Evolutionary conservation across 352 stramenopile genomes (phyloP).

Genomic region (Globisporangium paroecandrum): DNA sequence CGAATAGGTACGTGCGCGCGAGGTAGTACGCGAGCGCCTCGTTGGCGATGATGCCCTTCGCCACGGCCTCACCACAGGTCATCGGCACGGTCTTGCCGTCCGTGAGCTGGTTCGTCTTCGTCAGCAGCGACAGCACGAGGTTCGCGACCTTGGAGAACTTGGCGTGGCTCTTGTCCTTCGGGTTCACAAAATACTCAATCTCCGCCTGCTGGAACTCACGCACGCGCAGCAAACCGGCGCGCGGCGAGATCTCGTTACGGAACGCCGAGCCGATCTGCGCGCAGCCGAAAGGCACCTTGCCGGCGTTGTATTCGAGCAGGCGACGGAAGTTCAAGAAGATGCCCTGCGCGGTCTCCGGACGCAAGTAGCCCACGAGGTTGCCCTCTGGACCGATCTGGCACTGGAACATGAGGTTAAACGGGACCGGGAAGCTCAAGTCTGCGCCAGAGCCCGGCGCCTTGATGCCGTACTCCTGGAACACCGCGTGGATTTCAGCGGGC

Average conservation of each 20-base stretch:
- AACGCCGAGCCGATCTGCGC: slow-evolving; percentile 88
- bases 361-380: slow-evolving; percentile 95
- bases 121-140: slow-evolving; percentile 91
- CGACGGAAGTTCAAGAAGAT: slow-evolving; percentile 99
- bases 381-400: slow-evolving; percentile 98
- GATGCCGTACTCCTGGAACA: slow-evolving; percentile 94
- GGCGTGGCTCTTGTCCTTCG: slow-evolving; percentile 97
- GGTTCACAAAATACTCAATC: slow-evolving; percentile 99
- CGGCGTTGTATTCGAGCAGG: slow-evolving; percentile 97
- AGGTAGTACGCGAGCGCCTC: slow-evolving; percentile 99
- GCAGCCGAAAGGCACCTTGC: slow-evolving; percentile 87
- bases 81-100: slow-evolving; percentile 95
- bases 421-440: slow-evolving; percentile 94
- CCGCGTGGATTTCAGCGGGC: slow-evolving; percentile 94
- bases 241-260: slow-evolving; percentile 97
- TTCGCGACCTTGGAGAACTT: slow-evolving; percentile 92
- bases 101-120: slow-evolving; percentile 94
- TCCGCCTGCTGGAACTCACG: slow-evolving; percentile 99
- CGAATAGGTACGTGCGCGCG: slow-evolving; percentile 96
- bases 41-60: slow-evolving; percentile 95
- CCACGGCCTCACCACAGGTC: slow-evolving; percentile 90
- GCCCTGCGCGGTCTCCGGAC: slow-evolving; percentile 98
- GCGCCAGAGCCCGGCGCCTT: slow-evolving; percentile 90
- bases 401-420: slow-evolving; percentile 99
- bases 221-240: slow-evolving; percentile 95